Conservation (phyloP, 129 eudicot genomes). For the Heracleum sosnowskyi region DNA sequence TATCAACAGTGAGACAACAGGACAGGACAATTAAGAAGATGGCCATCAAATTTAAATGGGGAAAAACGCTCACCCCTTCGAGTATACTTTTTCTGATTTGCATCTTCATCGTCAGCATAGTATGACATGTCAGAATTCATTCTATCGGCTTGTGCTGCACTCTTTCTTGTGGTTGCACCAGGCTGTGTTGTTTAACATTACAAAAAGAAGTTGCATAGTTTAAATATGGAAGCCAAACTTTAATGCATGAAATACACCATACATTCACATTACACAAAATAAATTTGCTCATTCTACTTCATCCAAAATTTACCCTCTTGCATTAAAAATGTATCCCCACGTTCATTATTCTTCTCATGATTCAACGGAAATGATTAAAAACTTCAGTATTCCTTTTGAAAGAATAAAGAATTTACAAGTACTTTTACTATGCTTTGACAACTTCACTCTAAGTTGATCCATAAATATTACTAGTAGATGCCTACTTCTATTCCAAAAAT, state of each 20-base stretch:
- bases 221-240: not conserved
- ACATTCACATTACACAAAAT: not conserved
- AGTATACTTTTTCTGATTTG: constrained; percentile 67
- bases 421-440: not conserved
- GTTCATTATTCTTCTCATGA: not conserved
- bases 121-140: constrained; percentile 79
- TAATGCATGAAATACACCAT: not conserved
- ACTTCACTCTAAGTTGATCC: not conserved
- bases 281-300: not conserved
- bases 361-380: not conserved
- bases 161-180: constrained; percentile 84
- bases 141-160: constrained; percentile 61
- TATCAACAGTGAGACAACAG: not conserved
- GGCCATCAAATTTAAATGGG: not conserved
- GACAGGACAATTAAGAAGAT: not conserved
- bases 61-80: constrained; percentile 48
- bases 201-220: not conserved
- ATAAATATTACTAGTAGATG: not conserved
- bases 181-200: constrained; percentile 35
- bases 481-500: not conserved
- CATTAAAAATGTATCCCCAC: not conserved
- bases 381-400: not conserved
- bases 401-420: not conserved
- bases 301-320: not conserved
- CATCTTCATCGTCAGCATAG: constrained; percentile 90